Evolutionary conservation across 805 yeast species (phyloP).

Genomic region (Candida taoyuanica): DNA sequence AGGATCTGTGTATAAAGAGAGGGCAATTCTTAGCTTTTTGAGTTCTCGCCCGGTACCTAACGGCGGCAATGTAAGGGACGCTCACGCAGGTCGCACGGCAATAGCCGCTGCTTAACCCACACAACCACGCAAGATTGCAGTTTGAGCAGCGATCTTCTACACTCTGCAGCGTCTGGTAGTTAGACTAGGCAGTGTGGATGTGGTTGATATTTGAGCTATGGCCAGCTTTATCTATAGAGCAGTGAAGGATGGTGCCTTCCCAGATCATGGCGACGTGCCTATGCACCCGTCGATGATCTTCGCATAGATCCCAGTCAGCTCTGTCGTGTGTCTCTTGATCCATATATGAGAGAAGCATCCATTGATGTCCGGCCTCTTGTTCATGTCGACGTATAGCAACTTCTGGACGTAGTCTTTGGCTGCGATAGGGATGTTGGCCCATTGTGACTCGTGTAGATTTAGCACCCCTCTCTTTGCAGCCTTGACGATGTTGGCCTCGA

Average conservation of each 20-base stretch:
- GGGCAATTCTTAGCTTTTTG: too few relatives aligned
- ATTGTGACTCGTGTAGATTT: conserved; percentile 35
- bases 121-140: background rate
- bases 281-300: too few relatives aligned
- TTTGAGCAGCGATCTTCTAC: too few relatives aligned
- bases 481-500: conserved; percentile 36
- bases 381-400: conserved; percentile 37
- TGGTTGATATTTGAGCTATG: too few relatives aligned
- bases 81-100: background rate
- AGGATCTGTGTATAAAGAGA: too few relatives aligned
- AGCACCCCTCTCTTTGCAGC: conserved; percentile 40
- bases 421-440: conserved; percentile 36
- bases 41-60: too few relatives aligned
- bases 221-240: too few relatives aligned
- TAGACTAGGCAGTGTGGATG: too few relatives aligned
- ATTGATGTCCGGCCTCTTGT: conserved; percentile 32
- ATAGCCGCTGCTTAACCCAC: background rate
- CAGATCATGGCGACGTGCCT: too few relatives aligned
- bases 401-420: conserved; percentile 44
- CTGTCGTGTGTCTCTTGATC: conserved; percentile 38
- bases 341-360: conserved; percentile 43
- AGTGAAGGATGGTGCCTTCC: too few relatives aligned
- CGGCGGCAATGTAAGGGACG: background rate
- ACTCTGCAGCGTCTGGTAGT: too few relatives aligned
- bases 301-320: conserved; percentile 34